Base-by-base conservation (phyloP, 805 yeast species). In the Sungouiozyma intestinalis region DNA sequence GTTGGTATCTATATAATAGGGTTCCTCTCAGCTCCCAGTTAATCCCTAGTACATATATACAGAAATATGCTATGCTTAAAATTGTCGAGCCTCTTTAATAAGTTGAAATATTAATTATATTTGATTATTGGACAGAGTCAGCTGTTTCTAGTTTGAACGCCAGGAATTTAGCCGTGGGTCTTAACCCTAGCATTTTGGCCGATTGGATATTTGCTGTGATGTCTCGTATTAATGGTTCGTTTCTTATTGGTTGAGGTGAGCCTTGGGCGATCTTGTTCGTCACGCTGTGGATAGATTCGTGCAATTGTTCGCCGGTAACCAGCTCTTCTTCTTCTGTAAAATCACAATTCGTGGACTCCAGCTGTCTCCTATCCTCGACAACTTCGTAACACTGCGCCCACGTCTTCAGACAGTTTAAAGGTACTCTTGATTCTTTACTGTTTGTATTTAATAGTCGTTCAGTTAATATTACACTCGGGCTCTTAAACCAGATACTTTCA, bases 111-210 rank as follows among this genome's bases (percentile, higher is more conserved):
- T 16, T 35, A 20, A 35, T 20, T 35, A 17, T 16, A 20, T 17
- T 33, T 24, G 29, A 24, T 24, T 24, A 24, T 24, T 24, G 11
- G 29, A 35, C 17, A 35, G 37, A 35, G 35, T 40, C 18, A 36
- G n/a, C 32, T 9, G 15, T 14, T 36, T 18, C 33, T n/a, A 59
- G 40, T 55, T 72, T 76, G 73, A 73, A 78, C 1, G 85, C 84
- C 55, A 86, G 59, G 55, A 83, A 87, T 53, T 71, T 69, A 2
- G 86, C 85, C 40, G 83, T 74, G 53, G 85, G 94, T 4, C 94
- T 40, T 53, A 69, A 41, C 8, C 62, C 61, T 11, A 48, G 39
- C 6, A 54, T 16, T 18, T 8, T 18, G 3, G 39, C 34, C 45
- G 40, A 53, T 55, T 7, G 62, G 45, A 18, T 38, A 18, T 48